A percentile compares a stretch with the other conserved stretches of the same genome.
Conservation (phyloP, 306 rosid species). For the Abrus precatorius region DNA sequence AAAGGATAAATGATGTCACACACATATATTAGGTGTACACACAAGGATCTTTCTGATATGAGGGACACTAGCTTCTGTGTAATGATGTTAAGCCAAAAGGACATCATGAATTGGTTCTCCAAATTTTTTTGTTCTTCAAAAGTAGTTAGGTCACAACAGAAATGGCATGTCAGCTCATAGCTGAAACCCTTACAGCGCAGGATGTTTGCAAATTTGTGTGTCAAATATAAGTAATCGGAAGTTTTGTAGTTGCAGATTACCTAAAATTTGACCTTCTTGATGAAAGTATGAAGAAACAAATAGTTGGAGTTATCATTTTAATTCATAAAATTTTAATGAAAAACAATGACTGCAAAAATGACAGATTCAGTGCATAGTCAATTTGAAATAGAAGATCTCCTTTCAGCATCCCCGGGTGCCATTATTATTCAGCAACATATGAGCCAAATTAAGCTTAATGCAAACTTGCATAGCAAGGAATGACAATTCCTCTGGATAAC, state of each 20-base stretch:
- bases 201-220: conserved; percentile 26
- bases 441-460: conserved; percentile 12
- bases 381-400: neutral
- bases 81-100: conserved; percentile 31
- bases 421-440: conserved; percentile 5
- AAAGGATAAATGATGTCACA: neutral
- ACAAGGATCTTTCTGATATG: neutral
- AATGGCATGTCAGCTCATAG: neutral
- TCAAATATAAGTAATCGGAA: conserved; percentile 8
- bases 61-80: conserved; percentile 9
- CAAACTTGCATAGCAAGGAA: conserved; percentile 5
- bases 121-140: too few relatives aligned
- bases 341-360: neutral
- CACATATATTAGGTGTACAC: neutral
- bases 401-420: conserved; percentile 20
- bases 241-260: conserved; percentile 8
- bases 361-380: neutral
- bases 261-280: conserved; percentile 4
- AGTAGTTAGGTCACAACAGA: neutral
- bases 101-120: neutral
- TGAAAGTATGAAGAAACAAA: conserved; percentile 10
- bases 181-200: neutral
- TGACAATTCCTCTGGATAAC: conserved; percentile 1
- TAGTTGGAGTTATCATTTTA: conserved; percentile 5
- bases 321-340: neutral